Percentiles rank a stretch among this genome's conserved stretches.
Conservation (phyloP, 352 stramenopile species). For the Phytopythium sindhum region DNA sequence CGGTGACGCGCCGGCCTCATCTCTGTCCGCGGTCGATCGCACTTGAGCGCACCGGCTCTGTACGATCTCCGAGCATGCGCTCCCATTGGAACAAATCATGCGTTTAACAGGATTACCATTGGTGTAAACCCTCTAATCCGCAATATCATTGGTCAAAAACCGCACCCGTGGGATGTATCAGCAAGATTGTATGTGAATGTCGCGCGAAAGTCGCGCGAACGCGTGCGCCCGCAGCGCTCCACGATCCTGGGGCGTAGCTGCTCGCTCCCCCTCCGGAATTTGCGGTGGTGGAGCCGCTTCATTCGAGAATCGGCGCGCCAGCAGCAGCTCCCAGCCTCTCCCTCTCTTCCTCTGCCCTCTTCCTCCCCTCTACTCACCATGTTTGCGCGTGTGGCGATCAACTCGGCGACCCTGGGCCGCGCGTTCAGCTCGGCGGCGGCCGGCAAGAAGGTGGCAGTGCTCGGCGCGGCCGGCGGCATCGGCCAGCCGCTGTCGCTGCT, state of each 20-base stretch:
- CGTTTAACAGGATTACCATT: conserved; percentile 8
- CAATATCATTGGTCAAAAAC: background rate
- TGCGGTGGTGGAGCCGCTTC: background rate
- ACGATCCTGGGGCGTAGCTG: background rate
- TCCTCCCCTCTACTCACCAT: conserved; percentile 11
- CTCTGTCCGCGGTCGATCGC: background rate
- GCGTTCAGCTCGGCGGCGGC: conserved; percentile 56
- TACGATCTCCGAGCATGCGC: background rate
- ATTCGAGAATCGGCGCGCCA: conserved; percentile 3
- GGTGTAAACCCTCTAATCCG: background rate
- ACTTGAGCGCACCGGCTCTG: background rate
- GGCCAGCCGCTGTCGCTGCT: conserved; percentile 98
- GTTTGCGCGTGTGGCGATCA: conserved; percentile 19
- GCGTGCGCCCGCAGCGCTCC: conserved; percentile 1
- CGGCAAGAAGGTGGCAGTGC: conserved; percentile 79
- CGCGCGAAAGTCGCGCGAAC: conserved; percentile 6
- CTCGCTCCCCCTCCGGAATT: background rate
- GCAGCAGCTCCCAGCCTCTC: background rate
- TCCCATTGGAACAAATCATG: conserved; percentile 1
- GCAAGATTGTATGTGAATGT: background rate
- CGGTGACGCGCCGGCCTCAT: background rate
- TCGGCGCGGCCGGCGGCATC: conserved; percentile 96
- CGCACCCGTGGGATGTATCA: background rate
- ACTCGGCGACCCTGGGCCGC: conserved; percentile 21
- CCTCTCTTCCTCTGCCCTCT: background rate